These are phyloP conservation scores for Capsicum pubescens DNA, from an alignment of 257 asterid genomes.

Conservation along the genomic window DNA sequence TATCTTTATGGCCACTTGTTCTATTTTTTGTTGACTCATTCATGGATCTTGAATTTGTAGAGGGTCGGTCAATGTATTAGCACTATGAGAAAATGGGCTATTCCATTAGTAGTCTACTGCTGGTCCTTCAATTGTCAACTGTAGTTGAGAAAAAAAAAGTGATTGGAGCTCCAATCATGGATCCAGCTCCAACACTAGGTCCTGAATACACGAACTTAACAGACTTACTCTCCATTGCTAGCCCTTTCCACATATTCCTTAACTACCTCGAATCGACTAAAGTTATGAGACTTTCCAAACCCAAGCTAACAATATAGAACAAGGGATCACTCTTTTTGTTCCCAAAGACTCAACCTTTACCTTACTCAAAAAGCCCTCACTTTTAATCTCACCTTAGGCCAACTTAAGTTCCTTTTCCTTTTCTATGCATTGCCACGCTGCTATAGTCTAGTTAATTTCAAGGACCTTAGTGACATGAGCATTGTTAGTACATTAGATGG, in stretches of 20 bases:
- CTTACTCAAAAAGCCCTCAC: conserved; percentile 50
- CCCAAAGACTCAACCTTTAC: conserved; percentile 71
- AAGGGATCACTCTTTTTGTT: conserved; percentile 81
- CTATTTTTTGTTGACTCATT: not conserved
- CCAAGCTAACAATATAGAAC: conserved; percentile 74
- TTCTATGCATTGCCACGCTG: conserved; percentile 80
- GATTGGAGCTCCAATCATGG: conserved; percentile 38
- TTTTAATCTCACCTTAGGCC: conserved; percentile 69
- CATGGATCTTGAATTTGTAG: conserved; percentile 28
- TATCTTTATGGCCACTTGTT: not conserved
- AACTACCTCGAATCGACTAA: conserved; percentile 62
- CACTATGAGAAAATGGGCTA: conserved; percentile 33
- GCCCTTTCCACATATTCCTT: conserved; percentile 80
- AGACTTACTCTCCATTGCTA: conserved; percentile 69
- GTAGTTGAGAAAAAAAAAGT: conserved; percentile 46
- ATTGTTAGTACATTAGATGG: conserved; percentile 74
- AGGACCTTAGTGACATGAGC: conserved; percentile 62
- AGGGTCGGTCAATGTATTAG: conserved; percentile 9
- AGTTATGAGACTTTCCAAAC: conserved; percentile 68
- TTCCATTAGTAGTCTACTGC: conserved; percentile 29
- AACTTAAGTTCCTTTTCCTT: conserved; percentile 65
- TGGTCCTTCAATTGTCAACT: conserved; percentile 38
- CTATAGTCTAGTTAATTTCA: conserved; percentile 75
- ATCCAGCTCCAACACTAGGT: conserved; percentile 76
- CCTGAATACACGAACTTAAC: conserved; percentile 69